Base-by-base conservation (phyloP, 2,329 filamentous ascomycete genomes). In the Massarina eburnea region DNA sequence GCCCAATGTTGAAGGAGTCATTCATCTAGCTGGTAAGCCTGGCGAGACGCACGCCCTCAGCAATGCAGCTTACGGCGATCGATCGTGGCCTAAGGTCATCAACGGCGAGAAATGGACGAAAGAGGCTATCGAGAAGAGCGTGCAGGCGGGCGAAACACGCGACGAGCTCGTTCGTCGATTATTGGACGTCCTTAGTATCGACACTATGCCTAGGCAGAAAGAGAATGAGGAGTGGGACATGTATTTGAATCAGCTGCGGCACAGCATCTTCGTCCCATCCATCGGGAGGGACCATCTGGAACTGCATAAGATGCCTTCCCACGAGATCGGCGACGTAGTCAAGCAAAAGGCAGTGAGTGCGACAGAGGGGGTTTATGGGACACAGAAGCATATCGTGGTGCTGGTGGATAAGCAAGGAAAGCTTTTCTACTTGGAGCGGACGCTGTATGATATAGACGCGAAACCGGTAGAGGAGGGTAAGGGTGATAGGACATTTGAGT, bases 301-400 rank as follows among this genome's bases (percentile, higher is more conserved):
- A 27, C 58, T 67, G 39, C 61, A 64, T 40, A 59, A 65, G 37
- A 70, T 69, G 66, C 66, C 66, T 2, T 53, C 60, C 2, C 63
- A 69, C 41, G 62, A 66, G 29, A 62, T 71, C 8, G 73, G 75
- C 17, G 64, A 71, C 42, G 56, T 75, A n/a, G 73, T 73, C 21
- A 66, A 68, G 48, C 57, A 61, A 7, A 66, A 59, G 38, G 66
- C 61, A 4, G 48, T 49, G 39, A 61, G 59, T 52, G 68, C 54
- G 69, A 77, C 60, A 52, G 73, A 70, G 45, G 80, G 79, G 0
- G 67, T 77, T 7, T 86, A 86, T 59, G 83, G 83, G 0, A 86
- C 83, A 2, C 80, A 84, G 60, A 83, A 82, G 64, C 82, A 86
- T 61, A 83, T 80, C 1, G 69, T 86, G 7, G 71, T 86, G 2